Evolutionary conservation across 2,329 filamentous ascomycete genomes (phyloP).

Genomic region (Penicillium decumbens): DNA sequence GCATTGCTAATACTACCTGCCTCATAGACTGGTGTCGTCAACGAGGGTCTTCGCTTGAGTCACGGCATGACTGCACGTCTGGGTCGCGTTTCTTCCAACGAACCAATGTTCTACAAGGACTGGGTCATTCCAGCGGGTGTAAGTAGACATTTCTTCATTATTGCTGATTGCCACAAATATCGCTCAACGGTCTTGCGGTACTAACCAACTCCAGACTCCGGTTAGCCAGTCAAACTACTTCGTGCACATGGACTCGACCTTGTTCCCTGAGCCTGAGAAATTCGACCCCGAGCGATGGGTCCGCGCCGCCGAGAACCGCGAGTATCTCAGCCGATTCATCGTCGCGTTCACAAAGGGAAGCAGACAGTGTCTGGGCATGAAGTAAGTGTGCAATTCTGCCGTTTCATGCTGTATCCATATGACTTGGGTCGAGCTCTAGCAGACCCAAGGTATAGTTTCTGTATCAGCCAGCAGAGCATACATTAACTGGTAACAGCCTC

Average conservation of each 20-base stretch:
- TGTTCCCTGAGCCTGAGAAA: constrained; percentile 19
- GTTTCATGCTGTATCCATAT: no score
- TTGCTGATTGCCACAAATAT: not conserved
- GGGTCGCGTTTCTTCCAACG: constrained; percentile 15
- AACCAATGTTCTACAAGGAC: constrained; percentile 16
- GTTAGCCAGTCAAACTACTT: constrained; percentile 25
- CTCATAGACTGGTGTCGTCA: constrained; percentile 19
- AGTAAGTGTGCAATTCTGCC: constrained; percentile 9
- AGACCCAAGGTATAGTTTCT: no score
- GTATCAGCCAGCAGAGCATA: no score
- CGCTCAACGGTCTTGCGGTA: not conserved
- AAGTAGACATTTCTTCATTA: constrained; percentile 1
- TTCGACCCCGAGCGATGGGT: constrained; percentile 23
- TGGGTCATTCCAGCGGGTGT: constrained; percentile 23
- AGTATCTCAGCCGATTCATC: constrained; percentile 18
- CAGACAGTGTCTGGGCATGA: constrained; percentile 23
- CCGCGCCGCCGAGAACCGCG: constrained; percentile 10
- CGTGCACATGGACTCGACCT: constrained; percentile 20
- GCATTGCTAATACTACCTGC: not conserved
- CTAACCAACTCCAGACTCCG: constrained; percentile 13
- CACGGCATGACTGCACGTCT: constrained; percentile 21
- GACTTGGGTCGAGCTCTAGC: not conserved
- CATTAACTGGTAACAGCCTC: constrained; percentile 10
- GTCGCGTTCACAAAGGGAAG: constrained; percentile 23
- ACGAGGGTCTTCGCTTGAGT: constrained; percentile 21